Conservation (phyloP, 352 stramenopile species). For the Globisporangium echinulatum region DNA sequence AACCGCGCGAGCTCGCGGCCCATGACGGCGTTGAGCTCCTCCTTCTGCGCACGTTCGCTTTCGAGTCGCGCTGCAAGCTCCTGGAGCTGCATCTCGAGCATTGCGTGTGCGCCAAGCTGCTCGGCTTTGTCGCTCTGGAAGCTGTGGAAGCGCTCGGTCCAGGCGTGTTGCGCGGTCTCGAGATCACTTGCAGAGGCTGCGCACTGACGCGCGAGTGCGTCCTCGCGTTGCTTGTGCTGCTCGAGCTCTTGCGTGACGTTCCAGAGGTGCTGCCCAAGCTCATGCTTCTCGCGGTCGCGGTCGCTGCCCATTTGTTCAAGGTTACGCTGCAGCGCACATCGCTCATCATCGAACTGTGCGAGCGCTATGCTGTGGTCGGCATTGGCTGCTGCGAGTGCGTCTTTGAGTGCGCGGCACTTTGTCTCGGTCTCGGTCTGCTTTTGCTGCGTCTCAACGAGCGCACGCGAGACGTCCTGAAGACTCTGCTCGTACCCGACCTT, state of each 20-base stretch:
- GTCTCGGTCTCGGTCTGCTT: constrained; percentile 17
- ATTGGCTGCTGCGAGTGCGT: constrained; percentile 17
- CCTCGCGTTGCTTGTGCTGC: constrained; percentile 19
- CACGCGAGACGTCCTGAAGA: constrained; percentile 19
- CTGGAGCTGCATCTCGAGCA: constrained; percentile 35
- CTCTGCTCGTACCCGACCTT: constrained; percentile 31
- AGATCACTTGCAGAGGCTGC: constrained; percentile 13
- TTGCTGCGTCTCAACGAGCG: constrained; percentile 25
- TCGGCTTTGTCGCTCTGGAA: constrained; percentile 37
- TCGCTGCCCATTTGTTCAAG: constrained; percentile 6
- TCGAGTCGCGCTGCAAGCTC: constrained; percentile 20
- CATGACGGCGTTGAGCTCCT: constrained; percentile 62
- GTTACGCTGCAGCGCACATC: constrained; percentile 4
- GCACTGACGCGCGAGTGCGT: constrained; percentile 19
- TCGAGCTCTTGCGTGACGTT: constrained; percentile 47
- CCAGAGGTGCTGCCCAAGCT: constrained; percentile 60
- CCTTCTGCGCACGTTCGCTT: constrained; percentile 52
- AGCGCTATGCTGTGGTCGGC: constrained; percentile 13
- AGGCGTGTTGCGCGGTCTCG: constrained; percentile 20
- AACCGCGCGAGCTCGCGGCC: constrained; percentile 40
- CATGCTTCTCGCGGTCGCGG: constrained; percentile 36
- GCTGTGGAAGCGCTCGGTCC: constrained; percentile 35
- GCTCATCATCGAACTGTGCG: constrained; percentile 16
- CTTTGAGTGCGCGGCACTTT: constrained; percentile 12
- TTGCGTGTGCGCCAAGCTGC: constrained; percentile 20